These are phyloP conservation scores for Bipolaris victoriae DNA, from an alignment of 2,329 filamentous ascomycete species.

Conservation along the genomic window DNA sequence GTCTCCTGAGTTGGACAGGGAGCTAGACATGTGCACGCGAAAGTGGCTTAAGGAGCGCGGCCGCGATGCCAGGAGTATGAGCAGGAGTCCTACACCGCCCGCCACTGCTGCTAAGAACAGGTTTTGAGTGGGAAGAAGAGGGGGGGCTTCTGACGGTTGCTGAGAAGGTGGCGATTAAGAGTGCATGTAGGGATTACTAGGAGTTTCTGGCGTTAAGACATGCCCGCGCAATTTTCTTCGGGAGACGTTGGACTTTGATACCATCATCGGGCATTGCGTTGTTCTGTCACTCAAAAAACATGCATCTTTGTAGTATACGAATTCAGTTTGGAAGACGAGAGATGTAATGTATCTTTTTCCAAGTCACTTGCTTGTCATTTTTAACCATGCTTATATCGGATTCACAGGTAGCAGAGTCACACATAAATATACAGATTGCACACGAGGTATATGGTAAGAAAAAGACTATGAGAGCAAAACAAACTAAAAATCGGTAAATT, in stretches of 20 bases:
- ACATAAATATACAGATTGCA: background rate
- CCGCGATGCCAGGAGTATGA: slow-evolving; percentile 80
- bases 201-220: slow-evolving; percentile 12
- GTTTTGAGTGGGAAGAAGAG: slow-evolving; percentile 4
- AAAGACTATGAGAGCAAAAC: background rate
- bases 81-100: slow-evolving; percentile 84
- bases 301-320: background rate
- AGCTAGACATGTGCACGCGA: slow-evolving; percentile 87
- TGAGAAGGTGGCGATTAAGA: background rate
- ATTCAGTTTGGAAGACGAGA: background rate
- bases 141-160: background rate
- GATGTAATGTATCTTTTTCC: background rate
- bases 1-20: slow-evolving; percentile 82
- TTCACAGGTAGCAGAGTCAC: background rate
- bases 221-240: slow-evolving; percentile 1
- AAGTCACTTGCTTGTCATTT: background rate
- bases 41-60: slow-evolving; percentile 92
- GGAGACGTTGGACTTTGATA: slow-evolving; percentile 11
- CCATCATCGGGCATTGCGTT: slow-evolving; percentile 13
- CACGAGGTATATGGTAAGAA: too few species aligned
- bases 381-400: background rate
- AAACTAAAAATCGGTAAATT: slow-evolving; percentile 1
- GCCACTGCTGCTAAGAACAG: slow-evolving; percentile 52
- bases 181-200: background rate
- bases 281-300: background rate